Base-by-base conservation (phyloP, 805 yeast genomes). In the Sugiyamaella smithiae region DNA sequence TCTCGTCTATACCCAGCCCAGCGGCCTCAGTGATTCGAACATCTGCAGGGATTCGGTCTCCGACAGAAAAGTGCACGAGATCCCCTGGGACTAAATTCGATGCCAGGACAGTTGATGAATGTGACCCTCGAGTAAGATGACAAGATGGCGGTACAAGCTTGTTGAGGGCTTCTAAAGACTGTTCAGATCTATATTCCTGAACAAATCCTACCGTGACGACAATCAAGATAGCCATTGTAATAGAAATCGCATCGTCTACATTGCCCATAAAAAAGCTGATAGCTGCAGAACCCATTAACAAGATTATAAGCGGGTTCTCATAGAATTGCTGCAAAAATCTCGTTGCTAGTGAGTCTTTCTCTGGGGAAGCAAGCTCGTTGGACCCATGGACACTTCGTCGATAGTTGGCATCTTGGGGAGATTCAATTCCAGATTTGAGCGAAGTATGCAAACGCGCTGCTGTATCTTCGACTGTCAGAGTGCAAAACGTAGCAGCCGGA, bases 11-110 rank as follows among this genome's bases (percentile, higher is more conserved):
- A 19, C 85, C 72, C 54, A 93, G 74, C 61, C 88, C 95, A 20
- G 82, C 85, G 7, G 95, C 80, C 51, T 83, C 84, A 3, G 81
- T 75, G 48, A 93, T 73, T 62, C 99, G 78, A 24, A 93, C 70
- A 67, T 93, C 99, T 0, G 99, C 99, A 1, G 99, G 99, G 48
- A 93, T 84, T 57, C 97, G 77, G 68, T 93, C 99, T 57, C 99
- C 99, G 46, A 89, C 90, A 38, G 82, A 68, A 59, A 93, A 87
- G 57, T 83, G 85, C 33, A 93, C 95, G 60, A 93, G 68, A 66
- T 93, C 99, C 51, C 99, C 99, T 4, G 99, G 98, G 19, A 93
- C 99, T 52, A 93, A 76, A 37, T 79, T 78, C 0, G 90, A 77
- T 0, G 99, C 99, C 53, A 91, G 70, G 5, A 87, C 88, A n/a